Base-by-base conservation (phyloP, 2,329 filamentous ascomycete species). In the Fusarium floridanum region DNA sequence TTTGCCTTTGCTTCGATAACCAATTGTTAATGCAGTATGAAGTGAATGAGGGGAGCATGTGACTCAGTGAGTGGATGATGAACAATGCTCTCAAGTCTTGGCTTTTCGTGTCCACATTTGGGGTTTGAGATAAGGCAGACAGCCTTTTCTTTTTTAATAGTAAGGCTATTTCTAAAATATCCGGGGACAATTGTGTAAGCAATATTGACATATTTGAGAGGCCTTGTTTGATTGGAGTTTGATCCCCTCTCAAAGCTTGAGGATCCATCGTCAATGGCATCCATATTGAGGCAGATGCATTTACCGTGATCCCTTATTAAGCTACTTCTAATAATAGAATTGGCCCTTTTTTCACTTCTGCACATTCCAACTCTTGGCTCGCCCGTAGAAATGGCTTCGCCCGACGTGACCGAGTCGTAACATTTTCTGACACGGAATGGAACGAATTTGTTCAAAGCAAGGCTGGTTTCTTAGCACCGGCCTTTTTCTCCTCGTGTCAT, bases 341-440 rank as follows among this genome's bases (percentile, higher is more conserved):
- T 20, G 22, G 32, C 5, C 22, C 20, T 7, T 36, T 24, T 32
- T 14, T 43, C n/a, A 20, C 29, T 24, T 27, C 53, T 32, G 56
- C 55, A 55, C 48, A 62, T 62, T 66, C 59, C 53, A 56, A 34
- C 36, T 45, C 64, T 64, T 66, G 27, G 45, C 55, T 27, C 34
- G 43, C 29, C 41, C 29, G 12, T 36, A 27, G 5, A 43, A 70
- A 63, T 59, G 39, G 29, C 34, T 53, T 48, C 17, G 24, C n/a
- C 36, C 39, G 32, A 34, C 32, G 32, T 34, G 32, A 0, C 32
- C 32, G 50, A 41, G 39, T 45, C n/a, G 29, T 61, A 61, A 27
- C 39, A 48, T 22, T 48, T 48, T 55, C 32, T 32, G 41, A 48
- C 20, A 61, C 24, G 37, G 20, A 37, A 27, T 37, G 56, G 16